These are phyloP conservation scores for Pueraria montana DNA, from an alignment of 306 rosid genomes.

Conservation along the genomic window DNA sequence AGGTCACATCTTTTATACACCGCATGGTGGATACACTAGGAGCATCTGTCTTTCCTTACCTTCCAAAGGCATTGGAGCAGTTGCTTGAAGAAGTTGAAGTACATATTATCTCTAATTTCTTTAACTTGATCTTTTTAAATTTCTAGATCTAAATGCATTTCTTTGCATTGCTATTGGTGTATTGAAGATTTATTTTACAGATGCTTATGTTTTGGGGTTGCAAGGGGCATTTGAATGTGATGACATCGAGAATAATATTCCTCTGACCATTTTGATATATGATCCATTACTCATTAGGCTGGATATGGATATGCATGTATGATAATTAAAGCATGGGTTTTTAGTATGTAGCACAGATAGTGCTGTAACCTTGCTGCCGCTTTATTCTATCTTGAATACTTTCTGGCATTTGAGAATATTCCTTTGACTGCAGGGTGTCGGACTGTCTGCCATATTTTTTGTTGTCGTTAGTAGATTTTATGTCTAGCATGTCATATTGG, in stretches of 20 bases:
- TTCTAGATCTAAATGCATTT: slow-evolving; percentile 33
- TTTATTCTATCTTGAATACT: background rate
- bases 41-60: slow-evolving; percentile 87
- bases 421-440: background rate
- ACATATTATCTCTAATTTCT: slow-evolving; percentile 40
- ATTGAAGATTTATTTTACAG: slow-evolving; percentile 3
- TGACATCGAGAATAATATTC: slow-evolving; percentile 5
- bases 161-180: slow-evolving; percentile 24
- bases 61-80: slow-evolving; percentile 91
- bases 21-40: slow-evolving; percentile 98
- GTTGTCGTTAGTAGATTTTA: background rate
- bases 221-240: slow-evolving; percentile 36
- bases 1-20: slow-evolving; percentile 96
- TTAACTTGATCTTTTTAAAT: background rate
- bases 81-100: slow-evolving; percentile 94
- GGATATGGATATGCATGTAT: background rate
- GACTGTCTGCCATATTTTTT: background rate
- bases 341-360: slow-evolving; percentile 1
- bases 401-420: slow-evolving; percentile 12
- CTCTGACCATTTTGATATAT: background rate
- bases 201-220: slow-evolving; percentile 7
- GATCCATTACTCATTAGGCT: background rate
- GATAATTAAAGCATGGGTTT: slow-evolving; percentile 6
- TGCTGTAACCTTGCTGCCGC: slow-evolving; percentile 13
- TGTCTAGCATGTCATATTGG: no score